Base-by-base conservation (phyloP, 2,329 filamentous ascomycete species). In the Penicillium sp. region DNA sequence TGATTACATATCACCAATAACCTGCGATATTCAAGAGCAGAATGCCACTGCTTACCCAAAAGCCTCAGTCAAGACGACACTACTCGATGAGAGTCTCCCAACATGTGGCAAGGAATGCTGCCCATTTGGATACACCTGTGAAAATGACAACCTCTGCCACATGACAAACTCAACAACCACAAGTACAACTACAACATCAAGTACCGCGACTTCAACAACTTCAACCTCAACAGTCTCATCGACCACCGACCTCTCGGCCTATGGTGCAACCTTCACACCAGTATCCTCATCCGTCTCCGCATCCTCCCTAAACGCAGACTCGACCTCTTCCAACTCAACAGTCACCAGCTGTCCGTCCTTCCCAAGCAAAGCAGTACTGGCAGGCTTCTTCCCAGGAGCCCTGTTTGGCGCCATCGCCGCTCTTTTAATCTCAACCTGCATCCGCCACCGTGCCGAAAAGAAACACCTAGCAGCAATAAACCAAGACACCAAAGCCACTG, bases 331-430 rank as follows among this genome's bases (percentile, higher is more conserved):
- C 39, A 42, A 42, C 31, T 14, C 58, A 39, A 45, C 26, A 8
- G n/a, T 26, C 22, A n/a, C 55, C 19, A 29, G 66, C 33, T 77
- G 76, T 45, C 70, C 74, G 26, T 64, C 70, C 4, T 80, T 78
- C 57, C 76, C 79, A 19, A 70, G 64, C 22, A 69, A 65, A 37
- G 78, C 78, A 27, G 64, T 81, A 27, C 56, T 74, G 31, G 77
- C 74, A 9, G 79, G 79, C 19, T 78, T 81, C 65, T 79, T 80
- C 62, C 75, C 78, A 3, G 79, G 79, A 6, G 65, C 77, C 16
- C 52, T 78, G n/a, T 68, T 74, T 27, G 79, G 79, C 7, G 71
- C 74, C 74, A 47, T 88, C 78, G 35, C 79, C 75, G 67, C 83
- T 83, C 35, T 85, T 81, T 62, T 80, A 72, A 69, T 87, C 54